Percentiles rank a stretch among this genome's conserved stretches.
Conservation (phyloP, 2,329 filamentous ascomycete genomes). For the Chlorencoelia australis region DNA sequence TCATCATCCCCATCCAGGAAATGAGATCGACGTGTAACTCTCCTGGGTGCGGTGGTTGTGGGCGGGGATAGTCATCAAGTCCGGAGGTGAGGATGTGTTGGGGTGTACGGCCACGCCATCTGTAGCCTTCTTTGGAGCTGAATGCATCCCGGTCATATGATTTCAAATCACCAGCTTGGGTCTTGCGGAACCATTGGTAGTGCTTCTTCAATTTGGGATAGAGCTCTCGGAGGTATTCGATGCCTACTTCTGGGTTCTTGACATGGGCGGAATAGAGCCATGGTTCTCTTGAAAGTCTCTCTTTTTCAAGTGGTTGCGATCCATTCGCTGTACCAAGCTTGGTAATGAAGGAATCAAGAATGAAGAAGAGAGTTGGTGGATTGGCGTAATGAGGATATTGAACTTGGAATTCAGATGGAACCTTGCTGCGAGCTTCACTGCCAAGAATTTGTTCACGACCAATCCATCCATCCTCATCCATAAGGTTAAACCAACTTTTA, state of each 20-base stretch:
- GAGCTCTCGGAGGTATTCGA: slow-evolving; percentile 62
- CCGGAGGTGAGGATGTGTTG: slow-evolving; percentile 86
- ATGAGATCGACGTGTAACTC: slow-evolving; percentile 93
- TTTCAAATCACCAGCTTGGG: slow-evolving; percentile 82
- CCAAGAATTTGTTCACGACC: slow-evolving; percentile 92
- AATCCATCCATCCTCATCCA: slow-evolving; percentile 98
- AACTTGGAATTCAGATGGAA: slow-evolving; percentile 82
- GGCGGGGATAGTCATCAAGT: slow-evolving; percentile 89
- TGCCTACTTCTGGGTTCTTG: slow-evolving; percentile 55
- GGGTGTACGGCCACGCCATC: slow-evolving; percentile 85
- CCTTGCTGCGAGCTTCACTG: slow-evolving; percentile 84
- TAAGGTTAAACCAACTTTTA: slow-evolving; percentile 89
- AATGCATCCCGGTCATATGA: slow-evolving; percentile 84
- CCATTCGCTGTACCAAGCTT: slow-evolving; percentile 53
- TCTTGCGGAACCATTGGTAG: slow-evolving; percentile 90
- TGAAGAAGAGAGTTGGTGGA: slow-evolving; percentile 86
- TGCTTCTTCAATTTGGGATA: slow-evolving; percentile 84
- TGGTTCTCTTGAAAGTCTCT: slow-evolving; percentile 34
- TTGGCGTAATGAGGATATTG: slow-evolving; percentile 98
- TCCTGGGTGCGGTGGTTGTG: slow-evolving; percentile 87
- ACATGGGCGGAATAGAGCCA: slow-evolving; percentile 53
- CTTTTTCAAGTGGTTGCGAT: slow-evolving; percentile 33
- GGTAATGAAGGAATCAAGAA: slow-evolving; percentile 74
- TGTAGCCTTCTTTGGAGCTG: slow-evolving; percentile 83
- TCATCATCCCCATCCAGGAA: slow-evolving; percentile 97